Evolutionary conservation across 345 rosid genomes (phyloP).

Genomic region (Euphorbia lathyris): DNA sequence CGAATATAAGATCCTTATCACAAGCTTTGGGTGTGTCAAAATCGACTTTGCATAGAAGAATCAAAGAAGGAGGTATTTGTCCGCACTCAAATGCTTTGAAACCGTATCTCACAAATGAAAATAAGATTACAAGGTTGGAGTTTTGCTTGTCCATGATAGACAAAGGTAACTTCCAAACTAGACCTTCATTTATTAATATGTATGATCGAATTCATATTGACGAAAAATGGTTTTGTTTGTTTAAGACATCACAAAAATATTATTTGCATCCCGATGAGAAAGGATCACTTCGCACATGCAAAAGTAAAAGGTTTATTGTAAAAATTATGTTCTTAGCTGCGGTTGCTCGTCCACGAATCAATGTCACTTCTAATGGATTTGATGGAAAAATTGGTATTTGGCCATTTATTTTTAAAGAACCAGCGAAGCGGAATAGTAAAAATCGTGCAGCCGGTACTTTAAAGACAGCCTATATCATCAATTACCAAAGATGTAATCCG

Average conservation of each 20-base stretch:
- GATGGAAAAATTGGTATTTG: background rate
- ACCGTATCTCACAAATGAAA: background rate
- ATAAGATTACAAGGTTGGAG: background rate
- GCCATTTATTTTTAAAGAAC: background rate
- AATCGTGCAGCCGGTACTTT: background rate
- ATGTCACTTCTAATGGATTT: too few species aligned
- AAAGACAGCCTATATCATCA: background rate
- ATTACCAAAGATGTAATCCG: background rate
- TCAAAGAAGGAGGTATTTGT: background rate
- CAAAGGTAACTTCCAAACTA: background rate
- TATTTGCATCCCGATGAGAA: too few species aligned
- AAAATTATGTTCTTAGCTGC: too few species aligned
- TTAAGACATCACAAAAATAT: too few species aligned
- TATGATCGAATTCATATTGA: background rate
- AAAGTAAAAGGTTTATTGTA: too few species aligned
- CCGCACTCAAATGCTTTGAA: background rate
- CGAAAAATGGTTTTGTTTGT: too few species aligned
- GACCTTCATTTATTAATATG: background rate
- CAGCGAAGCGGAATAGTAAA: background rate
- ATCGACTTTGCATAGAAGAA: background rate
- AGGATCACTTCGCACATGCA: too few species aligned
- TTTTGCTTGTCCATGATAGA: background rate
- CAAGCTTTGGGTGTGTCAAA: background rate
- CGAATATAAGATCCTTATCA: background rate
- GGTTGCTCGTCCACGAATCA: too few species aligned